Base-by-base conservation (phyloP, 371 early-diverging fungal genomes). In the Funneliformis caledonium region DNA sequence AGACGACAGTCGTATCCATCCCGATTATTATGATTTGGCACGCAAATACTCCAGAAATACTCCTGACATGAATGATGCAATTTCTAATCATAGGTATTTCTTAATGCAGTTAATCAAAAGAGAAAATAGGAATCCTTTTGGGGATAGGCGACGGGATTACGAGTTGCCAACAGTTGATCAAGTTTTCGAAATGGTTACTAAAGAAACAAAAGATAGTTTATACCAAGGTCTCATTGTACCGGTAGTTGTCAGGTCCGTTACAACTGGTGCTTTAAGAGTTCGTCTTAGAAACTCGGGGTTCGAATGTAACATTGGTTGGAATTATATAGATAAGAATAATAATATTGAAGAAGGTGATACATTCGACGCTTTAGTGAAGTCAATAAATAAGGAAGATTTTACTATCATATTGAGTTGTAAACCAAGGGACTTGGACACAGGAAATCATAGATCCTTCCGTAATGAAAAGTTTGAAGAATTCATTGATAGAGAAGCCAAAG, bases 31-130 rank as follows among this genome's bases (percentile, higher is more conserved):
- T 82, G 93, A 93, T 33, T 86, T 97, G 56, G 98, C 98, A 1
- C 91, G 98, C 45, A 97, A 99, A 85, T 97, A 98, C 97, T 98
- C 97, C 4, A 94, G 96, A 10, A 98, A 97, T 84, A 98, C 99
- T 0, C 86, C 98, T 52, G 98, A 98, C 81, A 90, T 96, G 69
- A 98, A 98, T 72, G 97, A 95, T 67, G 92, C 91, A 81, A 85
- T 81, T 19, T 83, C 84, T 43, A 84, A 84, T 45, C 48, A 45
- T 26, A 16, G 11, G 5, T 48, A 94, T 80, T 96, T 97, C 9
- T 87, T 90, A 9, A 96, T 97, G 82, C 85, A 97, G 56, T 94
- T 97, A 88, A 98, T 97, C 88, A 94, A 94, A 85, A 85, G 90
- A 19, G 98, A 99, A 87, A 81, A 98, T 45, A 93, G 95, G 84